phyloP scores from a whole-genome alignment of 2,329 filamentous ascomycete genomes.

The Pseudogymnoascus sp. region DNA sequence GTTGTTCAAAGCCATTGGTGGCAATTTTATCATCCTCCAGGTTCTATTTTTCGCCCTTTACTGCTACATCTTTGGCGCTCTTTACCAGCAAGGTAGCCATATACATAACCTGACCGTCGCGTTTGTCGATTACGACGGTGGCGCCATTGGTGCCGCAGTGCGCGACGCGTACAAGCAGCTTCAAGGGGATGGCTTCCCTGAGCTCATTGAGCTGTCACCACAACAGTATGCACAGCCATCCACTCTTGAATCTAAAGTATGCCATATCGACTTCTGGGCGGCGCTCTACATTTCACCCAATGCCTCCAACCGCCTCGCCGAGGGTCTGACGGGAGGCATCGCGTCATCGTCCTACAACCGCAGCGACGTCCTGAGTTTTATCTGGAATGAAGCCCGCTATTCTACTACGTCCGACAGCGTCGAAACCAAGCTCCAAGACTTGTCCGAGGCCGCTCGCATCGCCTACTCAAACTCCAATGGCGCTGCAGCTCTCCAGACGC shows the following conservation, averaged over 20 bases:
- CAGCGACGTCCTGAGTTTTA: constrained; percentile 27
- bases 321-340: constrained; percentile 22
- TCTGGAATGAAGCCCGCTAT: constrained; percentile 33
- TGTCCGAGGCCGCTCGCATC: constrained; percentile 21
- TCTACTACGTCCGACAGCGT: constrained; percentile 26
- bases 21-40: constrained; percentile 18
- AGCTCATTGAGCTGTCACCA: constrained; percentile 24
- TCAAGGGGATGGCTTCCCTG: constrained; percentile 27
- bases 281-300: constrained; percentile 28
- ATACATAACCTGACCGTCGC: constrained; percentile 43
- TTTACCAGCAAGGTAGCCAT: constrained; percentile 22
- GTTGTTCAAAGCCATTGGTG: constrained; percentile 16
- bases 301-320: constrained; percentile 27
- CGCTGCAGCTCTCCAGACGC: constrained; percentile 14
- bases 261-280: constrained; percentile 31
- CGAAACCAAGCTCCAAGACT: constrained; percentile 23
- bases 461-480: constrained; percentile 23
- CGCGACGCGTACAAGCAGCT: constrained; percentile 27
- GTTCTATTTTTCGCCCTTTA: constrained; percentile 20
- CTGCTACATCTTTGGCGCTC: constrained; percentile 29
- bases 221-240: constrained; percentile 20
- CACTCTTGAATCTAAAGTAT: constrained; percentile 13
- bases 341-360: constrained; percentile 26
- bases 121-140: constrained; percentile 56
- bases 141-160: constrained; percentile 31